phyloP scores from a whole-genome alignment of 1,139 yeast species.

The Suhomyces choctaworum region DNA sequence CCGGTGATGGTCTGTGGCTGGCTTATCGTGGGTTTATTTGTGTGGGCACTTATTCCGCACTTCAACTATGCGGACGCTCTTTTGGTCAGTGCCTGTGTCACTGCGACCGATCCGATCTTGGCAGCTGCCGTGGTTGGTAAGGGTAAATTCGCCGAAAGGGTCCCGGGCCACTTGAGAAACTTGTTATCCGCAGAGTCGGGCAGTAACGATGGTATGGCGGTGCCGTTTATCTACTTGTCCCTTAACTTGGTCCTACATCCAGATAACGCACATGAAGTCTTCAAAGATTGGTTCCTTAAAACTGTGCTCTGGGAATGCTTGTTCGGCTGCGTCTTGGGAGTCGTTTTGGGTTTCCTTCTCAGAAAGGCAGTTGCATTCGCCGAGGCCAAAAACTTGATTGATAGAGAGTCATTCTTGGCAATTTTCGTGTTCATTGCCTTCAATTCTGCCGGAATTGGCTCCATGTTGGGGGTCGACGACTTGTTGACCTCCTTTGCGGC shows the following conservation, averaged over 20 bases:
- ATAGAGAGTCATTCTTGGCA: constrained; percentile 90
- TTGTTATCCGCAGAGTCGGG: constrained; percentile 92
- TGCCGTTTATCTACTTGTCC: constrained; percentile 85
- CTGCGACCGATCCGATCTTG: constrained; percentile 96
- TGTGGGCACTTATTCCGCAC: constrained; percentile 85
- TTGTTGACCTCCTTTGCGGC: constrained; percentile 91
- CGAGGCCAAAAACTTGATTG: constrained; percentile 73
- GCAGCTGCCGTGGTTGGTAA: constrained; percentile 99
- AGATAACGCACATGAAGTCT: constrained; percentile 66
- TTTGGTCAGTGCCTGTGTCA: constrained; percentile 85
- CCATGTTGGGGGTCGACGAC: constrained; percentile 91
- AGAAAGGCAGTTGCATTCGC: constrained; percentile 78
- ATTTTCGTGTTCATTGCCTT: constrained; percentile 85
- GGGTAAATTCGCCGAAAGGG: constrained; percentile 95
- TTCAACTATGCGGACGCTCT: constrained; percentile 75
- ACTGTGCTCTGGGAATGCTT: constrained; percentile 86
- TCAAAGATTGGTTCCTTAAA: constrained; percentile 80
- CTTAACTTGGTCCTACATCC: constrained; percentile 65
- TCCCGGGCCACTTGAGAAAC: constrained; percentile 94
- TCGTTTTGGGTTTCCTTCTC: constrained; percentile 71
- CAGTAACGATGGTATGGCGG: constrained; percentile 98
- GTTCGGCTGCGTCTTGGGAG: constrained; percentile 81
- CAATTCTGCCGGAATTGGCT: constrained; percentile 90
- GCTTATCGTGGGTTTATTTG: constrained; percentile 81
- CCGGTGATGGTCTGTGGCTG: constrained; percentile 97